Evolutionary conservation across 331 rosid genomes (phyloP).

Genomic region (Saraca asoca): DNA sequence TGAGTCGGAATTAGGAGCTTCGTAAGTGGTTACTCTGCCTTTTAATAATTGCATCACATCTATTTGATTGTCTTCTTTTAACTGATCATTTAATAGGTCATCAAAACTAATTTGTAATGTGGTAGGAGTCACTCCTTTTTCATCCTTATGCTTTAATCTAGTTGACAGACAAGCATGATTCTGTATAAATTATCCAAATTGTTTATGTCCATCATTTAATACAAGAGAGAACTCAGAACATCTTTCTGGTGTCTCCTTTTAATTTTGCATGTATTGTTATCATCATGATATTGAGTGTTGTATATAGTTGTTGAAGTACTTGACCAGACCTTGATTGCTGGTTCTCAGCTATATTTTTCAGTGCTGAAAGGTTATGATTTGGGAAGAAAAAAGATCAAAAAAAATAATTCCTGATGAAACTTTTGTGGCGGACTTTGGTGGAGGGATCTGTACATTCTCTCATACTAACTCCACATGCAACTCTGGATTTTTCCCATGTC

Average conservation of each 20-base stretch:
- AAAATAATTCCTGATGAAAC: background rate
- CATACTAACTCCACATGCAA: background rate
- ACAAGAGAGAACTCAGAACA: background rate
- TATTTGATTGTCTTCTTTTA: conserved; percentile 14
- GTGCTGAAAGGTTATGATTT: background rate
- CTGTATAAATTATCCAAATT: background rate
- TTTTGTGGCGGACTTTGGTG: conserved; percentile 2
- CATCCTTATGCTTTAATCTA: conserved; percentile 12
- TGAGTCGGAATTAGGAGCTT: conserved; percentile 52
- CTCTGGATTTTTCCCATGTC: background rate
- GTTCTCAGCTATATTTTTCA: conserved; percentile 10
- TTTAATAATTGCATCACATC: conserved; percentile 13
- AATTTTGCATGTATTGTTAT: background rate
- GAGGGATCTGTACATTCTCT: background rate
- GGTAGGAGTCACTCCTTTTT: background rate
- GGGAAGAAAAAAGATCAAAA: background rate
- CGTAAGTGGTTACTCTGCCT: conserved; percentile 54
- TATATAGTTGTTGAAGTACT: conserved; percentile 12
- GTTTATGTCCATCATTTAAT: conserved; percentile 1
- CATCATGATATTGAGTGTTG: background rate
- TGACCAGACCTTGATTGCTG: conserved; percentile 5
- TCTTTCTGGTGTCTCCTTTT: background rate
- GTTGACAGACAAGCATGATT: background rate
- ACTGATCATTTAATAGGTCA: conserved; percentile 1
- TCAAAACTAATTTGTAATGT: conserved; percentile 1